phyloP scores from a whole-genome alignment of 306 rosid genomes.

The Gastrolobium bilobum region DNA sequence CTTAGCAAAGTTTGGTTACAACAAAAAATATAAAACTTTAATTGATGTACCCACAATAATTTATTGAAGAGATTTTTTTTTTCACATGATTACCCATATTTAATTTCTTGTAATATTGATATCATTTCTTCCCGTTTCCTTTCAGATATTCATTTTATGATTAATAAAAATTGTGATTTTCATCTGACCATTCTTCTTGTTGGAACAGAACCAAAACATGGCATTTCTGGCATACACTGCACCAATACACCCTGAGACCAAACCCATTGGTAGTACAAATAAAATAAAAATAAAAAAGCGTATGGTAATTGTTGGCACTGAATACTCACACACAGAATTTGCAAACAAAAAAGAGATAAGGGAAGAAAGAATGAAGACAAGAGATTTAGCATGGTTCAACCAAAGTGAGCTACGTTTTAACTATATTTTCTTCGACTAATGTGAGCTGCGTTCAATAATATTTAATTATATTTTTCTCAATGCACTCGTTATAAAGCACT shows the following conservation, averaged over 20 bases:
- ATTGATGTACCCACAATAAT: conserved; percentile 12
- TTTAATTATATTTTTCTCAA: no score
- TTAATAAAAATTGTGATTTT: neutral
- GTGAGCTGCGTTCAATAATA: no score
- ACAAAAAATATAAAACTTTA: neutral
- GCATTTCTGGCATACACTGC: conserved; percentile 14
- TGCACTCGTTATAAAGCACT: no score
- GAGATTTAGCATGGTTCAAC: no score
- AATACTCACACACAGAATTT: no score
- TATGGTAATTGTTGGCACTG: no score
- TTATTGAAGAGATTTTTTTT: neutral
- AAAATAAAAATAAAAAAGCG: no score
- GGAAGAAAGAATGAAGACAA: no score
- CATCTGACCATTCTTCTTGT: neutral
- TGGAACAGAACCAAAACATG: conserved; percentile 10
- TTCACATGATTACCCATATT: neutral
- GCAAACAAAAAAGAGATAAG: no score
- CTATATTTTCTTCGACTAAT: no score
- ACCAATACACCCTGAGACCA: neutral
- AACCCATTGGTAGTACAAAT: no score
- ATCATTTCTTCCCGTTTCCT: neutral
- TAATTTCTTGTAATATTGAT: conserved; percentile 1
- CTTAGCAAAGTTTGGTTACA: conserved; percentile 12
- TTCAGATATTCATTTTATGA: neutral
- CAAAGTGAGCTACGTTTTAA: no score